A percentile compares a stretch with the other conserved stretches of the same genome.
phyloP scores from a whole-genome alignment of 2,329 filamentous ascomycete species.

The Colletotrichum karsti region DNA sequence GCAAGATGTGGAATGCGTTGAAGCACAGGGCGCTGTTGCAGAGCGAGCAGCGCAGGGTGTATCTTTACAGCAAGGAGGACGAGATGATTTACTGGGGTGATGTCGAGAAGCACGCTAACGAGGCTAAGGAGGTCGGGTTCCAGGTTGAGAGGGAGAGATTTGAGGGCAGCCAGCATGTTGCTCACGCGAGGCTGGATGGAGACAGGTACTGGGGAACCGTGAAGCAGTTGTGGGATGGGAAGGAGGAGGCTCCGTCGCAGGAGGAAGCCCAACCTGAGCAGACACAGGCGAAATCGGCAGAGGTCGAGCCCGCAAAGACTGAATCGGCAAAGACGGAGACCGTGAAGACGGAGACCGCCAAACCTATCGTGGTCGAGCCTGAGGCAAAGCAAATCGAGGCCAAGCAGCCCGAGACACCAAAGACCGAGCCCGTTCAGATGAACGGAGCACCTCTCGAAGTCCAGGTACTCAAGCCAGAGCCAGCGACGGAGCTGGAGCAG shows the following conservation, averaged over 20 bases:
- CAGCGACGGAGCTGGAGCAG: too few relatives aligned
- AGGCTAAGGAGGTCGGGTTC: constrained; percentile 50
- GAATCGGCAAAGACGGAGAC: background rate
- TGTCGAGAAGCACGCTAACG: constrained; percentile 56
- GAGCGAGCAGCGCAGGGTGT: constrained; percentile 54
- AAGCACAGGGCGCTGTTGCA: constrained; percentile 42
- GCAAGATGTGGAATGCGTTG: constrained; percentile 44
- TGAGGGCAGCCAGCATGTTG: constrained; percentile 57
- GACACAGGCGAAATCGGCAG: background rate
- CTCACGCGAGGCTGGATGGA: constrained; percentile 54
- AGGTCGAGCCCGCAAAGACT: background rate
- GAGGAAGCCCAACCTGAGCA: background rate
- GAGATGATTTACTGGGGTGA: constrained; percentile 53
- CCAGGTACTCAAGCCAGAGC: background rate
- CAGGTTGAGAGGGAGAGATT: constrained; percentile 55
- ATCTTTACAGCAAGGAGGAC: constrained; percentile 61
- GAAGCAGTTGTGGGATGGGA: constrained; percentile 53
- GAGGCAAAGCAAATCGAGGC: background rate
- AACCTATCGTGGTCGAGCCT: background rate
- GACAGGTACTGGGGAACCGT: constrained; percentile 61
- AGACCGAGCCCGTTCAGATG: too few relatives aligned
- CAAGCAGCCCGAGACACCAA: background rate
- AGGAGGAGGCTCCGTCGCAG: background rate
- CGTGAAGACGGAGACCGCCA: rapidly evolving
- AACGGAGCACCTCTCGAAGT: background rate